Evolutionary conservation across 2,329 filamentous ascomycete species (phyloP), one percentile per base, ranked within the genome.

Genomic region (Lasiodiplodia sp.): DNA sequence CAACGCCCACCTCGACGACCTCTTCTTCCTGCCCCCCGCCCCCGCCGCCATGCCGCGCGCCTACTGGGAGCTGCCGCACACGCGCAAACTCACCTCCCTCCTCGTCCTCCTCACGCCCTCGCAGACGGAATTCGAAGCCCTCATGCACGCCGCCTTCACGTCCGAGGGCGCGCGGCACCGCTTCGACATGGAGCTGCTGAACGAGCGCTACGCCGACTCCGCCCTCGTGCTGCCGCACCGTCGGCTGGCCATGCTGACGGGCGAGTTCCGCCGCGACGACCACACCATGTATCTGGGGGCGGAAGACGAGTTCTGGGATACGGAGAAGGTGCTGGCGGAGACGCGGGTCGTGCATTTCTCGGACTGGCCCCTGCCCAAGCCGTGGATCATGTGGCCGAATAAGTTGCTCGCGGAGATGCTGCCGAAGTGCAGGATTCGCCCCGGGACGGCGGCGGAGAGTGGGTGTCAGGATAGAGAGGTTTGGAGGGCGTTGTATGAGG

Each of bases 341-440:
- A 87, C 88, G 7, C 91, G 91, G 71, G 83, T 90, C 5, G 81
- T 92, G 2, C 90, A 92, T 76, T 92, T 92, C 75, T 90, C 87
- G 14, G 91, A 93, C 74, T 91, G 87, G 87, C 91, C 90, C 0
- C 72, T 91, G 6, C 89, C 89, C 0, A 92, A 92, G 71, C 87
- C 87, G 2, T 89, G 87, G 86, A 77, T 87, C 62, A 80, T 83
- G 79, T 83, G 80, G 79, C 78, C 80, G 14, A 65, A 74, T 16
- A 77, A 81, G 34, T 77, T 79, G 21, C 71, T 83, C 2, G 74
- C 75, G 58, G 80, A 83, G 68, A 78, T 83, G 71, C 81, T 83
- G 75, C 83, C 83, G 1, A 78, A 82, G 68, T 85, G 83, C 67
- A 31, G 16, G 31, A 65, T 53, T 21, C 58, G 57, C n/a, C 57